Base-by-base conservation (phyloP, 1,284 basidiomycete species). In the Puccinia horiana region DNA sequence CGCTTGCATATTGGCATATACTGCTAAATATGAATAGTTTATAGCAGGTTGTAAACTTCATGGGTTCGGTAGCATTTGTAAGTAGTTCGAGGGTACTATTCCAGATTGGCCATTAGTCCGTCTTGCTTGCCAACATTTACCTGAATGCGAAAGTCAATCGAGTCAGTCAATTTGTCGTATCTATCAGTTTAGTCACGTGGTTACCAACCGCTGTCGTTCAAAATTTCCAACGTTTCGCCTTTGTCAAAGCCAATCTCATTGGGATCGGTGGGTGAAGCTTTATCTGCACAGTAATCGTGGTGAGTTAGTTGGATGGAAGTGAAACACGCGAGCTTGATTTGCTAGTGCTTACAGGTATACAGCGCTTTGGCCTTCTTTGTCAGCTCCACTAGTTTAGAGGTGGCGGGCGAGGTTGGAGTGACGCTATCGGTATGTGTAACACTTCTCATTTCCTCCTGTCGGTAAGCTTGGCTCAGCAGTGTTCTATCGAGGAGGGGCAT, bases 161-260 rank as follows among this genome's bases (percentile, higher is more conserved):
- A 75, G 70, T 49, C 32, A 65, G 44, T 49, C n/a, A 42, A 16
- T 29, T 9, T 44, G 52, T 42, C n/a, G n/a, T 5, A 8, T 29
- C 23, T 2, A 14, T 63, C 37, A 29, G 42, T 56, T 11, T n/a
- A 12, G 18, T 44, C 1, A 20, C 40, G 56, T 20, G 37, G 82
- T 87, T 87, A 87, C 84, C 87, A 88, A 83, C 88, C 88, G 85
- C 92, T 91, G 87, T 94, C 96, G 88, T 99, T 97, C 76, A 96
- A 88, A 83, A 99, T 94, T 83, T 98, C 95, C 84, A 99, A 90
- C 61, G 95, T 90, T 86, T 99, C 96, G 76, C 95, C 95, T 87
- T 98, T 98, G 81, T 89, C 87, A 87, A 99, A 98, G 67, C 93
- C 94, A 74, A 99, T 93, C 88, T 99, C 97, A 86, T 94, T 97